Conservation (phyloP, 345 rosid genomes). For the Turnera subulata region DNA sequence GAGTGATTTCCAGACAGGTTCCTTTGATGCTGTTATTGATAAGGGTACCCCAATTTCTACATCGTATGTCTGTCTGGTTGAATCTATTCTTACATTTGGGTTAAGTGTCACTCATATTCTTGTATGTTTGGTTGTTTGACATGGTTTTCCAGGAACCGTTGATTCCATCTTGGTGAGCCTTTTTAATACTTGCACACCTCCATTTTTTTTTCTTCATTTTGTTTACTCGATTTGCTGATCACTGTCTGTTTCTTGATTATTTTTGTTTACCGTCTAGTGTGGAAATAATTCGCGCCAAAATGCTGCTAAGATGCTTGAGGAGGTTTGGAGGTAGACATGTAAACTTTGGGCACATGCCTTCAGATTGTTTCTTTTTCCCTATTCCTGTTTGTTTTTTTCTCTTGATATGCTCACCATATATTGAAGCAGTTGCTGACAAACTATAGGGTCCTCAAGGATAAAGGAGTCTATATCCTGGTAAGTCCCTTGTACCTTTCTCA, state of each 20-base stretch:
- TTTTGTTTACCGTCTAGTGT: conserved; percentile 44
- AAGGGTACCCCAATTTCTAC: conserved; percentile 43
- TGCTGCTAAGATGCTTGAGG: conserved; percentile 68
- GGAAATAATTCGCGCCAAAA: conserved; percentile 65
- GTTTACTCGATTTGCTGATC: conserved; percentile 1
- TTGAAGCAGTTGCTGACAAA: conserved; percentile 87
- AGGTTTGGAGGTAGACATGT: conserved; percentile 70
- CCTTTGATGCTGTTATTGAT: conserved; percentile 73
- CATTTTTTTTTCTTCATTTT: neutral
- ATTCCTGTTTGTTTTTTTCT: conserved; percentile 36
- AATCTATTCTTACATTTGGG: no score
- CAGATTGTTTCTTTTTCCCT: conserved; percentile 10
- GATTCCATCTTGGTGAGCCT: conserved; percentile 84
- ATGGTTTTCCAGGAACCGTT: conserved; percentile 59
- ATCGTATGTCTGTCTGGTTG: no score
- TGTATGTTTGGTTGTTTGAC: conserved; percentile 15
- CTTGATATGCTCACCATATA: conserved; percentile 72
- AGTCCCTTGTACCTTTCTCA: conserved; percentile 2
- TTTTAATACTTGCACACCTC: no score
- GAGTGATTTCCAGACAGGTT: conserved; percentile 52
- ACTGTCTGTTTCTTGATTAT: neutral
- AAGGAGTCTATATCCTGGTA: conserved; percentile 87
- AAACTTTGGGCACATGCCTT: conserved; percentile 2
- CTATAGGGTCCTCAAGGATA: conserved; percentile 97
- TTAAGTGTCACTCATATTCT: neutral